Evolutionary conservation across 2,329 filamentous ascomycete species (phyloP).

Genomic region (Phialophora chinensis): DNA sequence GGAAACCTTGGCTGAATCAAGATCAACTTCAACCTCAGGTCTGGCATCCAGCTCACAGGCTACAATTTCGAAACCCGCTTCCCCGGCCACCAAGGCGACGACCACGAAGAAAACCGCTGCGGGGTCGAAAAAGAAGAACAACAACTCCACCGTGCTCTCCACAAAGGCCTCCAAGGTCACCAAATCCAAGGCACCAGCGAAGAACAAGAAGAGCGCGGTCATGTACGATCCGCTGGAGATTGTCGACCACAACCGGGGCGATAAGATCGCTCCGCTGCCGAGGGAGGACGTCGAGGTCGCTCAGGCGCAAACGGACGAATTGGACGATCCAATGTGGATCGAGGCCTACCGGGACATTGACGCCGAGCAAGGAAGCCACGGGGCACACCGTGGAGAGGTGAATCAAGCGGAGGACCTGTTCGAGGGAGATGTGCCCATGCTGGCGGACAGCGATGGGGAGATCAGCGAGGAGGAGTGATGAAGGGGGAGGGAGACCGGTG

Average conservation of each 20-base stretch:
- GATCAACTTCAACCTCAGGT: background rate
- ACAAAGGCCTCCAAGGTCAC: background rate
- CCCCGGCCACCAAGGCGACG: background rate
- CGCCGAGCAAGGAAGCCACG: too few relatives aligned
- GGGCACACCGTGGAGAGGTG: background rate
- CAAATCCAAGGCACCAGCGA: background rate
- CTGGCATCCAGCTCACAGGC: background rate
- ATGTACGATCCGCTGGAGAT: background rate
- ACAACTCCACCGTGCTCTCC: background rate
- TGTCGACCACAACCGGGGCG: background rate
- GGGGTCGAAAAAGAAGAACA: background rate
- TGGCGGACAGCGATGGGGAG: slow-evolving; percentile 5
- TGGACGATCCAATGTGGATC: background rate
- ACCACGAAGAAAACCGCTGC: background rate
- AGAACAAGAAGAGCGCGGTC: background rate
- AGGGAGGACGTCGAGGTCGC: background rate
- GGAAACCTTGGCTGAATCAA: background rate
- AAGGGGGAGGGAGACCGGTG: background rate
- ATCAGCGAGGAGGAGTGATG: slow-evolving; percentile 18
- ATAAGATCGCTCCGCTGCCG: background rate
- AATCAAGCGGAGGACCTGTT: background rate
- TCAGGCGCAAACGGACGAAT: background rate
- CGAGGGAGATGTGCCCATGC: background rate
- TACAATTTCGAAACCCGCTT: background rate
- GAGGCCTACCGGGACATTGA: background rate